A percentile compares a stretch with the other conserved stretches of the same genome.
Evolutionary conservation across 2,329 filamentous ascomycete genomes (phyloP).

Genomic region (Lachnellula hyalina): DNA sequence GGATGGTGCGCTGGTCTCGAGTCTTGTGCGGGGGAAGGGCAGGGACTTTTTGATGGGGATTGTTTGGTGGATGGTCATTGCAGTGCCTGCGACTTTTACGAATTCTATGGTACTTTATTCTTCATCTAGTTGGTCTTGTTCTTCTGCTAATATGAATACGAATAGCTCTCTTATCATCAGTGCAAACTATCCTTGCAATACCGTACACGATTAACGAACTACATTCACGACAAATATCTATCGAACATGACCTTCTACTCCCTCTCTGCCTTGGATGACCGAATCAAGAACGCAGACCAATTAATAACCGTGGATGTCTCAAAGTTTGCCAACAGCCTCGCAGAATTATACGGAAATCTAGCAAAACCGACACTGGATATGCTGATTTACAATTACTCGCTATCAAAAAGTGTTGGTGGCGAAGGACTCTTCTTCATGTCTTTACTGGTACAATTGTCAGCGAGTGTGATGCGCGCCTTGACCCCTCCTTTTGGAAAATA

Average conservation of each 20-base stretch:
- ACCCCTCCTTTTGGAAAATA: slow-evolving; percentile 97
- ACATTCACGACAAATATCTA: slow-evolving; percentile 93
- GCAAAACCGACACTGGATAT: slow-evolving; percentile 94
- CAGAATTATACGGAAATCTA: slow-evolving; percentile 92
- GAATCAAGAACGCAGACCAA: slow-evolving; percentile 98
- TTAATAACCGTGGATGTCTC: slow-evolving; percentile 94
- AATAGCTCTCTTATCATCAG: slow-evolving; percentile 88
- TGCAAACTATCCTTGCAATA: slow-evolving; percentile 91
- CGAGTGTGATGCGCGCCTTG: slow-evolving; percentile 82
- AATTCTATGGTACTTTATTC: slow-evolving; percentile 82
- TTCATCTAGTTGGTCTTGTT: neutral
- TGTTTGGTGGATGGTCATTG: slow-evolving; percentile 98
- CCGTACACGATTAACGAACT: slow-evolving; percentile 84
- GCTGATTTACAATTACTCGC: slow-evolving; percentile 91
- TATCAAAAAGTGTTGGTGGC: slow-evolving; percentile 91
- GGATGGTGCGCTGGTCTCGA: slow-evolving; percentile 90
- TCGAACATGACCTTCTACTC: slow-evolving; percentile 98
- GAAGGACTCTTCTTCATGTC: slow-evolving; percentile 96
- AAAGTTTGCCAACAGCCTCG: slow-evolving; percentile 91
- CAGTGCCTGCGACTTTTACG: slow-evolving; percentile 92
- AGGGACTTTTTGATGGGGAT: slow-evolving; percentile 84
- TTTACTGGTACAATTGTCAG: slow-evolving; percentile 85
- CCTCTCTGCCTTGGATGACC: slow-evolving; percentile 88
- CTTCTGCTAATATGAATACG: slow-evolving; percentile 7
- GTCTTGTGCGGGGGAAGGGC: slow-evolving; percentile 82